Base-by-base conservation (phyloP, 2,329 filamentous ascomycete species). In the Trichoderma lentiforme region DNA sequence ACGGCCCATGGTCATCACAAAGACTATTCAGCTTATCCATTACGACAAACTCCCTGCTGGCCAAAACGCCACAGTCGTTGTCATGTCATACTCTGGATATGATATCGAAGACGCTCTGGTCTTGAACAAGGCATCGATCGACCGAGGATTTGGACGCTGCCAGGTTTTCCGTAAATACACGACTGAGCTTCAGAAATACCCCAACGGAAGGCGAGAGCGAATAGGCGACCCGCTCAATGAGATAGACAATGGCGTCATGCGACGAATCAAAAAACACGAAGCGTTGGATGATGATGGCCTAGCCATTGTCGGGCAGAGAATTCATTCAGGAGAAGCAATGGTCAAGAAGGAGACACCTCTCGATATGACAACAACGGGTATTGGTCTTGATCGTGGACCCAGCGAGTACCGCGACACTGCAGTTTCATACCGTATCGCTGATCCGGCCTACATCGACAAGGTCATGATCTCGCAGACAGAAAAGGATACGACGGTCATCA, bases 71-170 rank as follows among this genome's bases (percentile, higher is more conserved):
- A 97, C 93, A 1, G 96, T 99, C 30, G 96, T 97, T 6, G 96
- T 99, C 83, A 99, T 99, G 96, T 98, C 95, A 63, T 99, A 96
- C 83, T 98, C 95, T 12, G 96, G 96, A 28, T 99, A 99, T 83
- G 96, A 99, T 89, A 99, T 99, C 76, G 96, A 99, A 85, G 96
- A 99, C 86, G 96, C 96, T 11, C 87, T 99, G 21, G 95, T 99
- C 2, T 82, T 99, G 73, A 99, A 99, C 85, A 98, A 98, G 84
- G 95, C 94, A 11, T 98, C 95, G 0, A 91, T 94, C 72, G 97
- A 99, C 77, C 90, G 96, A 77, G 97, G 96, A 5, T 99, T 98
- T 78, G 97, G 96, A 60, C 91, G 96, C 47, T 98, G 96, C 78
- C 97, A 99, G 79, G 96, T 98, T n/a, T 95, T 98, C 86, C 92